Percentiles rank a stretch among this genome's conserved stretches.
phyloP scores from a whole-genome alignment of 2,329 filamentous ascomycete genomes.

The Coniochaeta ligniaria region DNA sequence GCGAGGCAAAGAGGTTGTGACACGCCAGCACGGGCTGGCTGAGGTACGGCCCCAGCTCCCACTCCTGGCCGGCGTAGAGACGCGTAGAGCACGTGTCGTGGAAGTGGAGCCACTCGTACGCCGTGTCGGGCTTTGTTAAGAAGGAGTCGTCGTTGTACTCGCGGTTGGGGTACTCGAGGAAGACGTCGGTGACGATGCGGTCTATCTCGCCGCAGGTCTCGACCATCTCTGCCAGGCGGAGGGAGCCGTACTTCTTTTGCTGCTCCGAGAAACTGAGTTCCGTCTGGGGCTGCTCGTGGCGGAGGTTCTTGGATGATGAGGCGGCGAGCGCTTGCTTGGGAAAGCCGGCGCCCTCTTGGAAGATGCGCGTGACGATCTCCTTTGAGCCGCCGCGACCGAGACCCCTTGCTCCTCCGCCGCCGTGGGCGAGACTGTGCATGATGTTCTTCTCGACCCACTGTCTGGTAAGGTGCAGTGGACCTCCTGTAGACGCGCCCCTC shows the following conservation, averaged over 20 bases:
- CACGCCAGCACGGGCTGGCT: slow-evolving; percentile 83
- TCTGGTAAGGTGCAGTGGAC: slow-evolving; percentile 51
- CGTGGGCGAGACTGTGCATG: slow-evolving; percentile 59
- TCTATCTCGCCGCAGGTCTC: slow-evolving; percentile 74
- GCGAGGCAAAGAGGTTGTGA: slow-evolving; percentile 81
- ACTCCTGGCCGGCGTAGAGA: slow-evolving; percentile 80
- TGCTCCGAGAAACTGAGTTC: slow-evolving; percentile 67
- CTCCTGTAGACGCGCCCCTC: slow-evolving; percentile 36
- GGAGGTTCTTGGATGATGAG: slow-evolving; percentile 31
- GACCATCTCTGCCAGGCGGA: slow-evolving; percentile 66
- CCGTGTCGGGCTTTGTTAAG: slow-evolving; percentile 77
- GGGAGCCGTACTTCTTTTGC: slow-evolving; percentile 64
- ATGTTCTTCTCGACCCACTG: slow-evolving; percentile 73
- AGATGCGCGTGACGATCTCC: slow-evolving; percentile 72
- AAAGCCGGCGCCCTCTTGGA: slow-evolving; percentile 73
- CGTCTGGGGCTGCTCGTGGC: slow-evolving; percentile 46
- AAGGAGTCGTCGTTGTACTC: slow-evolving; percentile 91
- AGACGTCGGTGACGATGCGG: slow-evolving; percentile 75
- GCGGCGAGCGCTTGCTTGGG: slow-evolving; percentile 40
- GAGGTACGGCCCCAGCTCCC: slow-evolving; percentile 85
- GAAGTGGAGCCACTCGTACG: slow-evolving; percentile 94
- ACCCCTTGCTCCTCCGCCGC: slow-evolving; percentile 64
- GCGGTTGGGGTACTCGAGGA: slow-evolving; percentile 76
- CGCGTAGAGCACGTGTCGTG: slow-evolving; percentile 76
- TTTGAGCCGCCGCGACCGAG: slow-evolving; percentile 64